Evolutionary conservation across 2,329 filamentous ascomycete genomes (phyloP).

Genomic region (Cryphonectria parasitica): DNA sequence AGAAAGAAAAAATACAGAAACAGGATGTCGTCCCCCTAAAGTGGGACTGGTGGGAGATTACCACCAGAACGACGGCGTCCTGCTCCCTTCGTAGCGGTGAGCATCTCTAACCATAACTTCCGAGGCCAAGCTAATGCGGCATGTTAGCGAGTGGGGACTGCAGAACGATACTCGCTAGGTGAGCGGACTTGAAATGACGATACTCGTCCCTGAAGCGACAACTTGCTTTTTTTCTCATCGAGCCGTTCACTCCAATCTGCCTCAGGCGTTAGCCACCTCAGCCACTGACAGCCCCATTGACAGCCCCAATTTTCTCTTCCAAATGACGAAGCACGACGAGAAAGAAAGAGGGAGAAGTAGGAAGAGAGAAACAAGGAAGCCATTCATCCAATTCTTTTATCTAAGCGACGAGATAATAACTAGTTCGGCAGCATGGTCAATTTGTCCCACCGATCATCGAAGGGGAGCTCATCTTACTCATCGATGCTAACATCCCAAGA

Average conservation of each 20-base stretch:
- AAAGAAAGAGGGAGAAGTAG: not conserved
- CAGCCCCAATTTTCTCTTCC: constrained; percentile 1
- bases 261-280: not conserved
- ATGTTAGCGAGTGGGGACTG: not conserved
- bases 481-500: not conserved
- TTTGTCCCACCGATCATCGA: not conserved
- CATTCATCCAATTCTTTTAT: not conserved
- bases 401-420: not conserved
- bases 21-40: not conserved
- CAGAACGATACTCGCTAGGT: not conserved
- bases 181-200: not conserved
- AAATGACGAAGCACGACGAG: not conserved
- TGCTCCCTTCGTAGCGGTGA: constrained; percentile 5
- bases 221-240: constrained; percentile 8
- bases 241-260: constrained; percentile 5
- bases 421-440: not conserved
- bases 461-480: not conserved
- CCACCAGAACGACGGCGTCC: not conserved
- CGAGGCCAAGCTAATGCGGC: constrained; percentile 5
- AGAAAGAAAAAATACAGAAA: not conserved
- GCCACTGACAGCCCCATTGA: constrained; percentile 3
- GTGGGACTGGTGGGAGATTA: constrained; percentile 1
- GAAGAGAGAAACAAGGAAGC: not conserved
- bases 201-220: not conserved
- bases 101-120: not conserved